These are phyloP conservation scores for Nephelium lappaceum DNA, from an alignment of 345 rosid species.

Conservation along the genomic window DNA sequence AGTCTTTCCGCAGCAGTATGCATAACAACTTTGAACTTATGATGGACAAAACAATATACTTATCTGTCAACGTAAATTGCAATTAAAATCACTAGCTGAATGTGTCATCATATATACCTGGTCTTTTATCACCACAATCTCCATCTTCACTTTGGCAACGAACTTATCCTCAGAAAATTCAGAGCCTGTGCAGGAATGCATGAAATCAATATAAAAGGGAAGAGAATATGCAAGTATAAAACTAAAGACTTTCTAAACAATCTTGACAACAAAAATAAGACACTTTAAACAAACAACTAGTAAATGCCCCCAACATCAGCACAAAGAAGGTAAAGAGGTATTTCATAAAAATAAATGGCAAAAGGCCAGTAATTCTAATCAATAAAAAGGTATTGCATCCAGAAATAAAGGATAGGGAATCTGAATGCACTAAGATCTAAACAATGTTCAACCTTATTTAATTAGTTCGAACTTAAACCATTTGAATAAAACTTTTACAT, in stretches of 20 bases:
- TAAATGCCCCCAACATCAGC: not conserved
- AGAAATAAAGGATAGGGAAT: not conserved
- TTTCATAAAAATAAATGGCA: not conserved
- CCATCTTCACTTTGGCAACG: conserved; percentile 89
- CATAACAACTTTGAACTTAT: not conserved
- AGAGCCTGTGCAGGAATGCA: conserved; percentile 53
- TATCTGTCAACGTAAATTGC: not conserved
- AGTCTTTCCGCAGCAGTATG: not conserved
- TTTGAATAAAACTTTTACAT: not conserved
- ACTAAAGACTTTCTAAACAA: not conserved
- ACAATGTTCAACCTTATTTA: not conserved
- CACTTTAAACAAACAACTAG: not conserved
- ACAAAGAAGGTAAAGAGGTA: not conserved
- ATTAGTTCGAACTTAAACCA: not conserved
- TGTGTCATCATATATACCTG: conserved; percentile 50
- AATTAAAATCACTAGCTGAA: conserved; percentile 7
- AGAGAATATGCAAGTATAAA: not conserved
- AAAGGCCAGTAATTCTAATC: not conserved
- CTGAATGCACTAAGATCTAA: not conserved
- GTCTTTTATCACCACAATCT: conserved; percentile 76
- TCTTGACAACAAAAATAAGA: not conserved
- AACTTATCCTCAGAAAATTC: conserved; percentile 91
- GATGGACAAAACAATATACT: conserved; percentile 3
- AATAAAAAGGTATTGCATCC: not conserved
- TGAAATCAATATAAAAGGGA: conserved; percentile 1